Evolutionary conservation across 768 basidiomycete genomes (phyloP).

Genomic region (Inosperma sp.): DNA sequence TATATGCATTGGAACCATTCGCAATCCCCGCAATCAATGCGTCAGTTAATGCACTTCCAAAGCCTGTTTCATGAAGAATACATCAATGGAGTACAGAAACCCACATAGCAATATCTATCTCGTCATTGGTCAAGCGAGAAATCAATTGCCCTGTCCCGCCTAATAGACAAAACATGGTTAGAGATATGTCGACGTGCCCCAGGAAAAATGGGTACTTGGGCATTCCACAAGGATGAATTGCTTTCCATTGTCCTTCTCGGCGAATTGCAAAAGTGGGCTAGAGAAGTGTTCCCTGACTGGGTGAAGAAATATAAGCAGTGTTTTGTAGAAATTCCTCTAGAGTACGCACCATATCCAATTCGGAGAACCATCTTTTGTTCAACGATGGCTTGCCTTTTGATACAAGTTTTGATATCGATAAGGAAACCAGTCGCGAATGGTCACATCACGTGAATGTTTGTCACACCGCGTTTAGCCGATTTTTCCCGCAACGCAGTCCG

Average conservation of each 20-base stretch:
- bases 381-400: too few relatives aligned
- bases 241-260: constrained; percentile 57
- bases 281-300: constrained; percentile 87
- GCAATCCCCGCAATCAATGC: constrained; percentile 89
- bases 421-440: constrained; percentile 1
- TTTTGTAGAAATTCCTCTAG: background rate
- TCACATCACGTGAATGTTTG: constrained; percentile 8
- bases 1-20: constrained; percentile 83
- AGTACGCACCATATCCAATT: constrained; percentile 43
- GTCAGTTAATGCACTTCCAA: constrained; percentile 81
- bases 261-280: constrained; percentile 85
- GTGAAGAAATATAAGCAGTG: background rate
- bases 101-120: constrained; percentile 82
- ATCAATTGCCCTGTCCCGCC: constrained; percentile 88
- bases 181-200: constrained; percentile 10
- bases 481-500: background rate
- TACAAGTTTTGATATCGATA: background rate
- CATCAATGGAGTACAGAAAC: constrained; percentile 16
- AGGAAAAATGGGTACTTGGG: constrained; percentile 53
- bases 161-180: constrained; percentile 21
- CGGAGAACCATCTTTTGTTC: constrained; percentile 19
- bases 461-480: background rate
- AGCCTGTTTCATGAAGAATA: too few relatives aligned
- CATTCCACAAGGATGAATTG: constrained; percentile 87
- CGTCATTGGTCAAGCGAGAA: constrained; percentile 62